A percentile compares a stretch with the other conserved stretches of the same genome.
phyloP scores from a whole-genome alignment of 2,329 filamentous ascomycete species.

The Monilinia laxa region DNA sequence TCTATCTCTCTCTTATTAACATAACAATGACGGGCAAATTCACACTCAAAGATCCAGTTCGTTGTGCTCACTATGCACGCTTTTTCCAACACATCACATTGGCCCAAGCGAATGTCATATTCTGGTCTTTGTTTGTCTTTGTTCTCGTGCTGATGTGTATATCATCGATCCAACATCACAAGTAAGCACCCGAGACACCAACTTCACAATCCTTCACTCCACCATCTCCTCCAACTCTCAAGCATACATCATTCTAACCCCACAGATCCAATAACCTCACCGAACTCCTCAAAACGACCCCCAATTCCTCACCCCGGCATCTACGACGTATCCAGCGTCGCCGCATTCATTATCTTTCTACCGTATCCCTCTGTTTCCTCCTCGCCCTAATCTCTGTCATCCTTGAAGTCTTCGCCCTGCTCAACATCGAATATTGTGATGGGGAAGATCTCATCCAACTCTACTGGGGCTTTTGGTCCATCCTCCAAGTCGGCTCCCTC shows the following conservation, averaged over 20 bases:
- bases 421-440: conserved; percentile 53
- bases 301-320: conserved; percentile 15
- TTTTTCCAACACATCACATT: conserved; percentile 47
- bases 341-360: conserved; percentile 43
- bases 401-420: conserved; percentile 51
- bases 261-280: conserved; percentile 31
- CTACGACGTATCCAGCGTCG: conserved; percentile 16
- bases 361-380: conserved; percentile 48
- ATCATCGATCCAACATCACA: conserved; percentile 42
- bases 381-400: conserved; percentile 49
- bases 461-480: conserved; percentile 62
- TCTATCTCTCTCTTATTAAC: no score
- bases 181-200: conserved; percentile 27
- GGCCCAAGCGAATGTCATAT: conserved; percentile 48
- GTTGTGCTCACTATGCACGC: conserved; percentile 46
- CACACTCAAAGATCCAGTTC: conserved; percentile 37
- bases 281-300: conserved; percentile 25
- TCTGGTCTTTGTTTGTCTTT: conserved; percentile 48
- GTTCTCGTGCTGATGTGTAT: conserved; percentile 49
- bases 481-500: conserved; percentile 57
- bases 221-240: neutral
- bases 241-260: neutral
- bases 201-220: neutral
- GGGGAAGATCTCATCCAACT: conserved; percentile 59
- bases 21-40: conserved; percentile 43